Evolutionary conservation across 2,329 filamentous ascomycete genomes (phyloP), one percentile per base, ranked within the genome.

Genomic region (Claviceps sp.): DNA sequence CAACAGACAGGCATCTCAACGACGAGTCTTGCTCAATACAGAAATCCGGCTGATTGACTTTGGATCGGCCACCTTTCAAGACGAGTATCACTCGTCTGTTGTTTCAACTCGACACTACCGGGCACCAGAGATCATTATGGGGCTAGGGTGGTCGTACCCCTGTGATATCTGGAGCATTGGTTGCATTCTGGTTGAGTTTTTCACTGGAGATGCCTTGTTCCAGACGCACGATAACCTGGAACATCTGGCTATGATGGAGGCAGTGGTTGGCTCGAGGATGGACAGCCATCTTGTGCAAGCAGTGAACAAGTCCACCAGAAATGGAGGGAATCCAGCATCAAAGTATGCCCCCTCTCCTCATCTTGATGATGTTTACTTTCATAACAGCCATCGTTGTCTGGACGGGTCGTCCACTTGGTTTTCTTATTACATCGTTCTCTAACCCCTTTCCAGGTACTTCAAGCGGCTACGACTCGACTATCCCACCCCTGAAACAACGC

Each of bases 91-190:
- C 59, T 85, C 82, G 0, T 84, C 81, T 0, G 82, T 86, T 3
- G 82, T 86, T 26, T 84, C 80, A 1, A 86, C 82, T 4, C 73
- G 82, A 4, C 82, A 86, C 59, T 86, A 86, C 58, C 74, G 82
- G 45, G 82, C 82, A 0, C 82, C 82, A 0, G 82, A 86, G 59
- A 85, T 86, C 54, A 85, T 86, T 46, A 72, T 86, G 20, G 81
- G 82, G 1, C 71, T 86, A 1, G 82, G 82, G 20, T 86, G 82
- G 82, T 85, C 81, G 4, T 85, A 77, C 56, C 82, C 82, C 2
- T 86, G 82, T 55, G 82, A 86, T 59, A 84, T 86, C 34, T 86
- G 82, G 82, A 85, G 82, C 62, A 85, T 86, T 36, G 82, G 82
- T 3, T 86, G 82, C 58, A 85, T 86, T 55, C 70, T 86, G 14